Evolutionary conservation across 148 eudicot genomes (phyloP), one percentile per base, ranked within the genome.

Genomic region (Oxyria digyna): DNA sequence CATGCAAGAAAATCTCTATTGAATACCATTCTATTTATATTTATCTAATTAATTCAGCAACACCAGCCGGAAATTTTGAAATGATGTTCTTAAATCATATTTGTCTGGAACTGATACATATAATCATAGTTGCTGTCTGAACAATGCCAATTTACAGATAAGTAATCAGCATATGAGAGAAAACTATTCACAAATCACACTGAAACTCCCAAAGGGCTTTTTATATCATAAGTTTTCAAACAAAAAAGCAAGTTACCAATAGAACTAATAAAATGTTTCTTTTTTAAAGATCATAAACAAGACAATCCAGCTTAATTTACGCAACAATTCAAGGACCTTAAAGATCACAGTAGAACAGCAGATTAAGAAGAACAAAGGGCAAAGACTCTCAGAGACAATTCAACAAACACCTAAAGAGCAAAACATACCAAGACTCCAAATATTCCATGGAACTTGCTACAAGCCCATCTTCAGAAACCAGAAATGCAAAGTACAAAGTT

Each of bases 381-480:
- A 54, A 4, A 31, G 12, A 21, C 24, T 24, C 32, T 24, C 32
- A 54, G 21, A 59, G 20, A 15, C 65, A 59, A 29, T 24, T 24
- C 38, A 59, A 59, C 65, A 59, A 59, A 59, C 65, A 59, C 37
- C 65, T 59, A 1, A 14, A 29, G 65, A 15, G 65, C 65, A 59
- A 59, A 59, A 29, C 38, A 59, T 14, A 59, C 65, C 31, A 54
- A 23, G 32, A 54, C 9, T 24, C 65, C 65, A 59, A 59, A 59
- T 23, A 23, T 2, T 23, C 29, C 14, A 54, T 12, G 15, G 37
- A 33, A 29, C 12, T 38, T 59, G 65, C 3, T 0, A 59, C 38
- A 1, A 59, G 8, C 3, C 37, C 65, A 59, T 59, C 10, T 59
- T 59, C 3, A 6, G 62, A 52, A 23, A 24, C 62, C 62, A 52